Percentiles rank a stretch among this genome's conserved stretches.
phyloP scores from a whole-genome alignment of 2,329 filamentous ascomycete genomes.

The Botrytis fabae region DNA sequence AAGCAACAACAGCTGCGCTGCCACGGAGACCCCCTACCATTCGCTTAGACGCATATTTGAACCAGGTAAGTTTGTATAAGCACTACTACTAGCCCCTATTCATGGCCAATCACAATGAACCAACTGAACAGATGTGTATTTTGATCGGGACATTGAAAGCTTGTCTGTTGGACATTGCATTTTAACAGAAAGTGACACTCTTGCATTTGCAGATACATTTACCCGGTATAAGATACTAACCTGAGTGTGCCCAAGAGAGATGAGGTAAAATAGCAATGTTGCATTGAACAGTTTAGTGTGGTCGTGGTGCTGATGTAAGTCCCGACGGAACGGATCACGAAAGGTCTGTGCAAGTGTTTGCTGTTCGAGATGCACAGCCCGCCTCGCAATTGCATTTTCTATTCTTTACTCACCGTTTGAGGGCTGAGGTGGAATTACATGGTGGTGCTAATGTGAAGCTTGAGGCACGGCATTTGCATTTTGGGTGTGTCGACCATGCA shows the following conservation, averaged over 20 bases:
- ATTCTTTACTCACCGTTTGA: conserved; percentile 10
- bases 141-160: neutral
- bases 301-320: conserved; percentile 13
- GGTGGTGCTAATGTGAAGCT: neutral
- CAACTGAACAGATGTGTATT: neutral
- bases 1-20: conserved; percentile 11
- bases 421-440: neutral
- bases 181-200: neutral
- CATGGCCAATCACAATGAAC: neutral
- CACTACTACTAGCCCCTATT: neutral
- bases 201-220: neutral
- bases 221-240: neutral
- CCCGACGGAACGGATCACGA: neutral
- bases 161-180: neutral
- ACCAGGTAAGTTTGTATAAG: neutral
- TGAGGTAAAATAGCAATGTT: neutral
- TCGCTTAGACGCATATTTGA: conserved; percentile 5
- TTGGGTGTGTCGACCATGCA: conserved; percentile 2
- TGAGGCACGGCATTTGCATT: neutral
- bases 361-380: conserved; percentile 10
- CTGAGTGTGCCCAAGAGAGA: neutral
- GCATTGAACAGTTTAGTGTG: neutral
- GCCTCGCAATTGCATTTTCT: neutral
- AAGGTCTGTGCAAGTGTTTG: conserved; percentile 14
- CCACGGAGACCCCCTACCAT: conserved; percentile 3